phyloP scores from a whole-genome alignment of 352 stramenopile species.

The Globisporangium carolinianum region DNA sequence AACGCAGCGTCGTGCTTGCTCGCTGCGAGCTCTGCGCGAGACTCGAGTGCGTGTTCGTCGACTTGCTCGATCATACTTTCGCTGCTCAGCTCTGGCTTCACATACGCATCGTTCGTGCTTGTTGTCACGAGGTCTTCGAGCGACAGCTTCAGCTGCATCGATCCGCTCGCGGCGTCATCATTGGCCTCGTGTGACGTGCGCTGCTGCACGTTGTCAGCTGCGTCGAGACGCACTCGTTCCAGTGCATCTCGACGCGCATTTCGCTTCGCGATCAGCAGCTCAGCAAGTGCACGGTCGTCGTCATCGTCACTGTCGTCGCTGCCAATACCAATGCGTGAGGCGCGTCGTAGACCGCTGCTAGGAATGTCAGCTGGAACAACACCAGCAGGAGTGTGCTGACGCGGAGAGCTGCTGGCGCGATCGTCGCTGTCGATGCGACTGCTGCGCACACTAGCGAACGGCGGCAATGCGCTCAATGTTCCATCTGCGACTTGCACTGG shows the following conservation, averaged over 20 bases:
- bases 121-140: neutral
- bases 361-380: no score
- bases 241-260: constrained; percentile 5
- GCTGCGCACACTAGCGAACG: no score
- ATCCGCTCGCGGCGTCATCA: neutral
- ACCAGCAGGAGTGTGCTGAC: no score
- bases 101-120: neutral
- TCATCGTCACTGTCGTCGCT: neutral
- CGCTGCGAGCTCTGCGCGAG: no score
- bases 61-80: neutral
- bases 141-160: neutral
- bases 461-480: no score
- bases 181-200: neutral
- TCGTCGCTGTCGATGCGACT: no score
- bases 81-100: neutral
- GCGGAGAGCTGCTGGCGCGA: no score
- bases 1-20: neutral
- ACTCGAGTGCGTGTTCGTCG: neutral
- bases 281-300: constrained; percentile 3
- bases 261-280: constrained; percentile 10
- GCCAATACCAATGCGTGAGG: neutral
- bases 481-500: neutral
- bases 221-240: neutral
- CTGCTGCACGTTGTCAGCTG: neutral
- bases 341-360: neutral